phyloP scores from a whole-genome alignment of 2,329 filamentous ascomycete genomes.

The Metarhizium humberi region DNA sequence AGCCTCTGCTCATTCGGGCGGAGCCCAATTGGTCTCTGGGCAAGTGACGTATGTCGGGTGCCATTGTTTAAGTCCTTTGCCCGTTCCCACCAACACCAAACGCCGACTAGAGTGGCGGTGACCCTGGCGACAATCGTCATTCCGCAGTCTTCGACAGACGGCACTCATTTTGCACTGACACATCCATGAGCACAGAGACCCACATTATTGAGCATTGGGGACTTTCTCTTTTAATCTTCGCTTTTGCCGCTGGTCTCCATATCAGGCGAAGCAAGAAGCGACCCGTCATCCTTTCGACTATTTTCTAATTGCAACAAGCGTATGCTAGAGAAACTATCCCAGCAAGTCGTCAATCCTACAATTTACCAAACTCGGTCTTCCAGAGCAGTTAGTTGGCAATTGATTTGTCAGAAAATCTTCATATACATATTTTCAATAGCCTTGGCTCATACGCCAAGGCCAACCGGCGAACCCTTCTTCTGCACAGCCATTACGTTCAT shows the following conservation, averaged over 20 bases:
- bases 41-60: conserved; percentile 7
- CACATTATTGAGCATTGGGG: neutral
- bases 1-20: neutral
- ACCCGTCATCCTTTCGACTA: neutral
- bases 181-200: neutral
- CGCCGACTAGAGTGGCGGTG: conserved; percentile 1
- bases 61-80: neutral
- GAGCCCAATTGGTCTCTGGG: neutral
- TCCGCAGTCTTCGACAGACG: neutral
- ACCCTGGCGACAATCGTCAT: conserved; percentile 10
- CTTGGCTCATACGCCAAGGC: neutral
- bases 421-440: neutral
- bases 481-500: neutral
- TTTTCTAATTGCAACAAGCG: neutral
- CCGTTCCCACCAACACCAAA: neutral
- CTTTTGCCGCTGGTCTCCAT: neutral
- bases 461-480: neutral
- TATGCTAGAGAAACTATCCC: neutral
- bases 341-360: neutral
- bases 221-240: neutral
- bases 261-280: neutral
- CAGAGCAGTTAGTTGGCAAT: neutral
- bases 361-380: neutral
- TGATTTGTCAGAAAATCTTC: neutral
- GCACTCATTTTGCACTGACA: neutral